Evolutionary conservation across 352 stramenopile genomes (phyloP).

Genomic region (Globisporangium orthogonon): DNA sequence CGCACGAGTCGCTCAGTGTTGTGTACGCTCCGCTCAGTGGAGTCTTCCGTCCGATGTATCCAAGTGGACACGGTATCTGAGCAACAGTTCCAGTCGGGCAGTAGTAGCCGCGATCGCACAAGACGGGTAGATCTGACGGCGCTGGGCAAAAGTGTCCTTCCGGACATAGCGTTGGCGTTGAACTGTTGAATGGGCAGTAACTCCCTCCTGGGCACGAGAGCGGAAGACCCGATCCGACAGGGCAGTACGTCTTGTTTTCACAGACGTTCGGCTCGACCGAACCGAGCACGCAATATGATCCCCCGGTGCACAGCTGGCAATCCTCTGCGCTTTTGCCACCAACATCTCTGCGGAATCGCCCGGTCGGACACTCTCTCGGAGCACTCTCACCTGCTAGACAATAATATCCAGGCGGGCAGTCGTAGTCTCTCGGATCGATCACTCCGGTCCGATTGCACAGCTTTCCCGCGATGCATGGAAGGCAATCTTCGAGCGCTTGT

Average conservation of each 20-base stretch:
- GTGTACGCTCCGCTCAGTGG: conserved; percentile 43
- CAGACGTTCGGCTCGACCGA: conserved; percentile 47
- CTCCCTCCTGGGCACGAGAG: conserved; percentile 50
- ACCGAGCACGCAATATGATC: conserved; percentile 52
- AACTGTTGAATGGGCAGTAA: conserved; percentile 78
- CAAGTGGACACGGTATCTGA: conserved; percentile 71
- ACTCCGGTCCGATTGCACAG: conserved; percentile 71
- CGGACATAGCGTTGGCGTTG: conserved; percentile 41
- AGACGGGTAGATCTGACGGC: conserved; percentile 19
- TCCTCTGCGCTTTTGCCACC: conserved; percentile 33
- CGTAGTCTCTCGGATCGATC: conserved; percentile 40
- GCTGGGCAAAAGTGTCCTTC: conserved; percentile 72
- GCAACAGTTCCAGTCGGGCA: conserved; percentile 47
- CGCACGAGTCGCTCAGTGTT: conserved; percentile 48
- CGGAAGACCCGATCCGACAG: conserved; percentile 35
- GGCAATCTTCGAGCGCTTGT: conserved; percentile 39
- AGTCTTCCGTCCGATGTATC: conserved; percentile 55
- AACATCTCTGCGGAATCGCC: conserved; percentile 26
- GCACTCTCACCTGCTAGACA: conserved; percentile 39
- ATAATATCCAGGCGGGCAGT: conserved; percentile 71
- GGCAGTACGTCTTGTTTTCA: conserved; percentile 51
- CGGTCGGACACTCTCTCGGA: conserved; percentile 35
- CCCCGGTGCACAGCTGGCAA: conserved; percentile 42
- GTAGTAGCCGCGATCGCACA: conserved; percentile 60
- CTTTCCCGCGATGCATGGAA: conserved; percentile 54